Evolutionary conservation across 805 yeast species (phyloP), one percentile per base, ranked within the genome.

Genomic region (Pichia gijzeniarum): DNA sequence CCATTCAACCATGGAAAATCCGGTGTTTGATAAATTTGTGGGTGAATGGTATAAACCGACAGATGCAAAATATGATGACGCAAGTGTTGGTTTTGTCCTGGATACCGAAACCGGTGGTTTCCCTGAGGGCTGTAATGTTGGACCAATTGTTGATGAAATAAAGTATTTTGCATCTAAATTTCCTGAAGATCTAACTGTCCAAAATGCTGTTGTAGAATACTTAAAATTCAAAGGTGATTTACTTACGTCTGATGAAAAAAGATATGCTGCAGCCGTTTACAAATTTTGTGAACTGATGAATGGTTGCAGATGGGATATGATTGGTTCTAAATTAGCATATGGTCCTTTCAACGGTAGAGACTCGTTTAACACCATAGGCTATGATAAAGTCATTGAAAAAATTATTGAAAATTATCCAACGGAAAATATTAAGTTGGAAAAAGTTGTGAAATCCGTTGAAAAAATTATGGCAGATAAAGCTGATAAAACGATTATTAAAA

Each of bases 1-100:
- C 54, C 80, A 75, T 52, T 75, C 74, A 31, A 59, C 71, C 9
- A 58, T 70, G 27, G 63, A 66, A 42, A 75, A 75, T 49, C 62
- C 63, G 3, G 60, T 69, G 6, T 65, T 73, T 43, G 55, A 59
- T 22, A 58, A 62, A 20, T 58, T 64, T 16, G 52, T 57, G 6
- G 46, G 49, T 10, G 51, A 49, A 4, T 44, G 54, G 20, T 50
- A 62, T 35, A 60, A 53, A 33, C 34, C 34, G 27, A 14, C 21
- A 10, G 50, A 40, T 14, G 43, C 64, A 2, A 57, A 56, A 42
- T 65, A 62, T 38, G 69, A 65, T 48, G 69, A 65, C 48, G 48
- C 51, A 20, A 52, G 50, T 33, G 16, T 47, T 31, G 50, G 47
- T 1, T 19, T 47, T 35, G 13, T 47, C 16, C 14, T 43, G 9